Base-by-base conservation (phyloP, 805 yeast species). In the Kodamaea sagamina region DNA sequence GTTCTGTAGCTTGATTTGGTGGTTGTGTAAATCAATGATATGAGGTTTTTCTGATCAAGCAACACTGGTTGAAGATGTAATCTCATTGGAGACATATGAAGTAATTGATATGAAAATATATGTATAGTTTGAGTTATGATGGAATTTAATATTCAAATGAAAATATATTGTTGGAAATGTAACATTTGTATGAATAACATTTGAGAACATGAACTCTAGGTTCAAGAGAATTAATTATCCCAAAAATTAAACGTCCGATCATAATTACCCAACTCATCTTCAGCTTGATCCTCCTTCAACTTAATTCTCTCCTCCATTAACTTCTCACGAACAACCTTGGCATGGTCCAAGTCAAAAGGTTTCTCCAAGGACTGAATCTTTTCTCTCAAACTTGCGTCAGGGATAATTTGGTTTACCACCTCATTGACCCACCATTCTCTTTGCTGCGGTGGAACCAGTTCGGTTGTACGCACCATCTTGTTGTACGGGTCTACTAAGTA, bases 391-490 rank as follows among this genome's bases (percentile, higher is more conserved):
- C 34, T n/a, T 4, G 36, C 24, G 5, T 36, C 37, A 11, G 53
- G 39, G 35, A 49, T 28, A 13, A 51, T 34, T 13, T 43, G 41
- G 17, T 39, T 42, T 7, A 42, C 36, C 29, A 40, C 18, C 18
- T 32, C 41, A 29, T 54, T 54, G 4, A 49, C 50, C 56, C 58
- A 56, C 74, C 73, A 69, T 10, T 51, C 55, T 32, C 48, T 28
- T 44, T 67, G 71, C 47, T 68, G 72, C 3, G 71, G 71, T 4
- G 72, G 71, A 2, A 68, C 71, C 6, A 54, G 45, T 1, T 53
- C 61, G 0, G 71, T 58, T 4, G 65, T 28, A 3, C 52, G 42
- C 1, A 65, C 67, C n/a, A 26, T 31, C 1, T 55, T 50, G 43
- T 66, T 59, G 42, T 52, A 44, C 1, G 72, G 73, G 44, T 68